phyloP scores from a whole-genome alignment of 352 stramenopile genomes.

The Thraustochytrium striatum region DNA sequence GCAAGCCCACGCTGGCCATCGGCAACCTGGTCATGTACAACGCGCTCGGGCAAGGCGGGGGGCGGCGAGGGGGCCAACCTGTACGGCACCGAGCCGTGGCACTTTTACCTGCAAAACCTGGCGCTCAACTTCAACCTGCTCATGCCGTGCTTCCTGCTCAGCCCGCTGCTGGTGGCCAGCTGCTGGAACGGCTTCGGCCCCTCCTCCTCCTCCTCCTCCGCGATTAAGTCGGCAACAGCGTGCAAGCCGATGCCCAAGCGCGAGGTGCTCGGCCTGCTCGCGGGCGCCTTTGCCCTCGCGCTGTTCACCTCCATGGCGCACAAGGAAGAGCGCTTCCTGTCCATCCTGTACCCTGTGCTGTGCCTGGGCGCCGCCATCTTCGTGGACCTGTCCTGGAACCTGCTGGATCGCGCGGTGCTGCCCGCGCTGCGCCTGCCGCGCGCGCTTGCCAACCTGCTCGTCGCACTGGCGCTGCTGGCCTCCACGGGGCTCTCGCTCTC shows the following conservation, averaged over 20 bases:
- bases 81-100: slow-evolving; percentile 89
- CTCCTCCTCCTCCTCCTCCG: too few species aligned
- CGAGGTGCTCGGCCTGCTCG: slow-evolving; percentile 56
- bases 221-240: too few species aligned
- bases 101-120: slow-evolving; percentile 93
- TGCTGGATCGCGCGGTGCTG: neutral
- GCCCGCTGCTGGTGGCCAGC: slow-evolving; percentile 51
- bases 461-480: slow-evolving; percentile 52
- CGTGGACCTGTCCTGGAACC: slow-evolving; percentile 60
- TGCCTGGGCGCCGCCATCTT: slow-evolving; percentile 70
- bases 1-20: slow-evolving; percentile 62
- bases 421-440: neutral
- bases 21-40: slow-evolving; percentile 81
- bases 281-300: slow-evolving; percentile 64
- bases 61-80: slow-evolving; percentile 81
- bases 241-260: slow-evolving; percentile 19
- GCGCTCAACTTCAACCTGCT: slow-evolving; percentile 90
- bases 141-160: slow-evolving; percentile 64
- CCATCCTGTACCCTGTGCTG: slow-evolving; percentile 86
- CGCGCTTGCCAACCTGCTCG: slow-evolving; percentile 54
- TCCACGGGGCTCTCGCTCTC: slow-evolving; percentile 56
- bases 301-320: slow-evolving; percentile 89
- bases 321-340: slow-evolving; percentile 98
- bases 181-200: too few species aligned
- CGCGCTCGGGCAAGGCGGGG: slow-evolving; percentile 68